Percentiles rank a stretch among this genome's conserved stretches.
Evolutionary conservation across 2,329 filamentous ascomycete species (phyloP).

Genomic region (Paraconiothyrium brasiliense): DNA sequence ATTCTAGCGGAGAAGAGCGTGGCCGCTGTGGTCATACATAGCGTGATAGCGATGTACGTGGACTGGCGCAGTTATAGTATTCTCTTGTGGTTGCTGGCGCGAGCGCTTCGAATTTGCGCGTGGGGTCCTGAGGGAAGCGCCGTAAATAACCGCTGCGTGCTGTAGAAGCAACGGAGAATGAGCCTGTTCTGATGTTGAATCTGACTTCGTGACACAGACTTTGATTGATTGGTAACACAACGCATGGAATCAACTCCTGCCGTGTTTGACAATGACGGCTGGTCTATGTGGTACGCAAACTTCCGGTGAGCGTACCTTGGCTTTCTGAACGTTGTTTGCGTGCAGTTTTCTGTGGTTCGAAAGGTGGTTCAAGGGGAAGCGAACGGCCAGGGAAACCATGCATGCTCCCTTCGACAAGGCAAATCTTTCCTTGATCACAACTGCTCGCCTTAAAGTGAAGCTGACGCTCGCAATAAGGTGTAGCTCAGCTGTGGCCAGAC

Average conservation of each 20-base stretch:
- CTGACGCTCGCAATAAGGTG: slow-evolving; percentile 7
- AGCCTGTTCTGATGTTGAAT: neutral
- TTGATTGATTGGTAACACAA: neutral
- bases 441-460: slow-evolving; percentile 13
- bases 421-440: neutral
- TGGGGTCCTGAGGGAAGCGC: neutral
- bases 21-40: neutral
- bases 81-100: neutral
- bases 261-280: neutral
- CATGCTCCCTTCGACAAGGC: neutral
- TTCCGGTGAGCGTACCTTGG: slow-evolving; percentile 5
- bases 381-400: neutral
- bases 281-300: neutral
- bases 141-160: neutral
- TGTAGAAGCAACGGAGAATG: neutral
- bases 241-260: neutral
- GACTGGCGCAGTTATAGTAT: neutral
- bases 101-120: neutral
- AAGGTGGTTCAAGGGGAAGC: neutral
- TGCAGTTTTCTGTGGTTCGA: neutral
- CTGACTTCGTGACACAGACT: neutral
- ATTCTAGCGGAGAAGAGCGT: slow-evolving; percentile 8
- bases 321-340: neutral
- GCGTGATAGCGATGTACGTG: neutral
- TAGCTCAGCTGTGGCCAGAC: neutral